These are phyloP conservation scores for Beta macrorhiza DNA, from an alignment of 179 eudicot genomes.

Conservation along the genomic window DNA sequence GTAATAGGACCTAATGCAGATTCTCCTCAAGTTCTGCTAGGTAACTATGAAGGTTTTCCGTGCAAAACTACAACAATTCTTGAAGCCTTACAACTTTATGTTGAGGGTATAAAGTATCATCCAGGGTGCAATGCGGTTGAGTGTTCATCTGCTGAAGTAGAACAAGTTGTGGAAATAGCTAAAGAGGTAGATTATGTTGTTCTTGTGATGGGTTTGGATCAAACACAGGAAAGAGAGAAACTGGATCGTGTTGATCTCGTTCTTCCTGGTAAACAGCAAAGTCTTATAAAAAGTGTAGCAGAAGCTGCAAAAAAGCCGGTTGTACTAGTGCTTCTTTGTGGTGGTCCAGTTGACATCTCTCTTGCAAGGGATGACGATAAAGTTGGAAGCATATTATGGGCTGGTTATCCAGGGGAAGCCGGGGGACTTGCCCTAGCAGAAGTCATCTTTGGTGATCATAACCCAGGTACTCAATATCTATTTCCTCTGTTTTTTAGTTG, in stretches of 20 bases:
- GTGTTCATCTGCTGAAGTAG: conserved; percentile 31
- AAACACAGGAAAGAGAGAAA: conserved; percentile 61
- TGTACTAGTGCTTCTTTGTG: conserved; percentile 54
- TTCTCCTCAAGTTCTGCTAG: conserved; percentile 43
- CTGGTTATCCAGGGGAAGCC: conserved; percentile 68
- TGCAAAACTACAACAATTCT: conserved; percentile 45
- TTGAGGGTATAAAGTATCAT: conserved; percentile 34
- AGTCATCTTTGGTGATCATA: conserved; percentile 57
- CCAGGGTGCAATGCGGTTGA: conserved; percentile 52
- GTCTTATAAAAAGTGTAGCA: conserved; percentile 48
- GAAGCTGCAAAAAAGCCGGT: conserved; percentile 50
- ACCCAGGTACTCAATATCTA: conserved; percentile 48
- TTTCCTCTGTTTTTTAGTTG: too few species aligned
- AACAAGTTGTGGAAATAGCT: conserved; percentile 40
- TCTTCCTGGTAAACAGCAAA: conserved; percentile 58
- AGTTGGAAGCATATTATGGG: conserved; percentile 66
- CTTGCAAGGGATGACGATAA: conserved; percentile 43
- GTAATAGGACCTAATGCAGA: conserved; percentile 64
- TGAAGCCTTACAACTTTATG: conserved; percentile 41
- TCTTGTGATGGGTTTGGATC: conserved; percentile 65
- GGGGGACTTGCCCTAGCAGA: conserved; percentile 62
- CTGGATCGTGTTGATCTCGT: conserved; percentile 45
- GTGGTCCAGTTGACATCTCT: conserved; percentile 59
- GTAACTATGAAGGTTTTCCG: conserved; percentile 50
- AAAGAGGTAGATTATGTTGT: conserved; percentile 51